These are phyloP conservation scores for Ehretia macrophylla DNA, from an alignment of 257 asterid genomes.

Conservation along the genomic window DNA sequence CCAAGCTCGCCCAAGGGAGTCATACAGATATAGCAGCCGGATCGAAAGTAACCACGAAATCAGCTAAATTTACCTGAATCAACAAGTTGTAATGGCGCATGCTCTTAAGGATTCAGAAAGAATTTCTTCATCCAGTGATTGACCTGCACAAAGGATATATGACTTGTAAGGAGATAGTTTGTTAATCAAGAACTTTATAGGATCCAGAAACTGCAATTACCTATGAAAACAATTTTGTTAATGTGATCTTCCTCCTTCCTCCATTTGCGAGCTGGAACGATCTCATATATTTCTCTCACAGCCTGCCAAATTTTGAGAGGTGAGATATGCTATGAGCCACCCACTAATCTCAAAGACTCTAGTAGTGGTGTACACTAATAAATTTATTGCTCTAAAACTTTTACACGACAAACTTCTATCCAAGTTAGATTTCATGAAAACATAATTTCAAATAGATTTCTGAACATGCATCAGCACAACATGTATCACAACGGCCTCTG, in stretches of 20 bases:
- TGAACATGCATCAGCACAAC: too few species aligned
- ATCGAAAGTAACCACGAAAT: not conserved
- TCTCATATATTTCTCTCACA: constrained; percentile 94
- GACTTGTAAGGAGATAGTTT: not conserved
- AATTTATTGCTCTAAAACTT: too few species aligned
- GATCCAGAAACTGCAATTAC: constrained; percentile 26
- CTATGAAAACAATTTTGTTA: constrained; percentile 85
- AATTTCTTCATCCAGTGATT: constrained; percentile 59
- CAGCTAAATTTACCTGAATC: not conserved
- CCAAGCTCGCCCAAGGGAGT: too few species aligned
- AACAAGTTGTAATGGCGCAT: constrained; percentile 30
- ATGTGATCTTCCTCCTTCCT: constrained; percentile 49
- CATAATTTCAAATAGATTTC: too few species aligned
- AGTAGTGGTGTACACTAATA: not conserved
- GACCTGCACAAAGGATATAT: constrained; percentile 43
- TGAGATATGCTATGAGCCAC: not conserved
- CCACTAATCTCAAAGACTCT: not conserved
- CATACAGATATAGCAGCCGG: too few species aligned
- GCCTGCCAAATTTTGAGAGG: constrained; percentile 41
- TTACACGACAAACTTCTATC: too few species aligned
- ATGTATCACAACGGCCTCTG: too few species aligned
- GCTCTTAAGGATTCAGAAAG: constrained; percentile 44
- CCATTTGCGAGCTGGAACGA: constrained; percentile 83
- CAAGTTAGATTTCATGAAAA: too few species aligned
- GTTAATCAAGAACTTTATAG: not conserved